Percentiles rank a stretch among this genome's conserved stretches.
phyloP scores from a whole-genome alignment of 805 yeast species.

The Nakazawaea siamensis region DNA sequence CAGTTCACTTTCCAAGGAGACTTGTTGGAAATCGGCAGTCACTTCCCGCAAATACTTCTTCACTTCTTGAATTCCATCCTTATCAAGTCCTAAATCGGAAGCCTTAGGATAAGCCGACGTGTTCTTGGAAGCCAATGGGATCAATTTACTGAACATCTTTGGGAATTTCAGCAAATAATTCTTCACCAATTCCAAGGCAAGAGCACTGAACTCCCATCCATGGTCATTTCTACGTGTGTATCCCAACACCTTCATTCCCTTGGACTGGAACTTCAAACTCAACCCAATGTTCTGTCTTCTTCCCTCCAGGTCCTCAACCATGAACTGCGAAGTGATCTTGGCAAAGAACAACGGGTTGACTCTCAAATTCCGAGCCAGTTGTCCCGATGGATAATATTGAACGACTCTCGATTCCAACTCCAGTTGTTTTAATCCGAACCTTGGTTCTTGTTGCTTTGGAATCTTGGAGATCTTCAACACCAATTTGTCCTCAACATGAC shows the following conservation, averaged over 20 bases:
- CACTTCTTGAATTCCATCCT: constrained; percentile 27
- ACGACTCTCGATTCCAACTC: constrained; percentile 45
- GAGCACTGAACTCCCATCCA: constrained; percentile 79
- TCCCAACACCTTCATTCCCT: constrained; percentile 79
- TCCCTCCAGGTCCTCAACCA: constrained; percentile 46
- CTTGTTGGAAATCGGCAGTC: constrained; percentile 42
- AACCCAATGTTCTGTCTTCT: constrained; percentile 67
- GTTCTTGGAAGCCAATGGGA: constrained; percentile 12
- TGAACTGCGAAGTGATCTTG: constrained; percentile 64
- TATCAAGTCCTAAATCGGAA: constrained; percentile 31
- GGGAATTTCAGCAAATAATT: constrained; percentile 61
- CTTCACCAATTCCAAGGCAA: constrained; percentile 59
- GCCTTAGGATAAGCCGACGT: constrained; percentile 27
- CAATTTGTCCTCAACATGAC: constrained; percentile 38
- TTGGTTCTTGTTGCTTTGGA: constrained; percentile 46
- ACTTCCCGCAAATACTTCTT: constrained; percentile 39
- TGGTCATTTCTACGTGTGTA: constrained; percentile 58
- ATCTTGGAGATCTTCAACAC: constrained; percentile 46
- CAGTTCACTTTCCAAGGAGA: constrained; percentile 71
- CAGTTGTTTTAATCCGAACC: constrained; percentile 55
- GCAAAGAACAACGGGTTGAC: constrained; percentile 63
- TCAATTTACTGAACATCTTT: constrained; percentile 35
- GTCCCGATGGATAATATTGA: constrained; percentile 56
- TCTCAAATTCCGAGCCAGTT: constrained; percentile 49
- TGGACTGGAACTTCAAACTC: constrained; percentile 73